These are phyloP conservation scores for Selenicereus undatus DNA, from an alignment of 148 eudicot species.

Conservation along the genomic window DNA sequence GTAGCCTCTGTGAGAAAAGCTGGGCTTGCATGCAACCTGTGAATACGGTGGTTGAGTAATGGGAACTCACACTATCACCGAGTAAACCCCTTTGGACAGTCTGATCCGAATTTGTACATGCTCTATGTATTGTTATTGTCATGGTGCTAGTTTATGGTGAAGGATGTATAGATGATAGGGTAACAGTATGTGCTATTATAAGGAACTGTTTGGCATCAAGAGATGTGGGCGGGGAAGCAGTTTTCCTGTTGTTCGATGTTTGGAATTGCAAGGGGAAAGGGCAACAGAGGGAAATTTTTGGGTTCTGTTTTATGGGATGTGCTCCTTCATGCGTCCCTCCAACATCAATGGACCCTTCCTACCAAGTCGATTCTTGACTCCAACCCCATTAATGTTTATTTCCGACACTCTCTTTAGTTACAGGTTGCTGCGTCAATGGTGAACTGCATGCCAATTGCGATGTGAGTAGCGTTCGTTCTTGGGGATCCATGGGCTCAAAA, in stretches of 20 bases:
- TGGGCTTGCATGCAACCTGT: conserved; percentile 70
- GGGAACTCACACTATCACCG: not conserved
- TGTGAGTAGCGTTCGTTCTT: no score
- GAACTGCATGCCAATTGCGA: no score
- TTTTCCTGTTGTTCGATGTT: no score
- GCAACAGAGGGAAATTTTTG: not conserved
- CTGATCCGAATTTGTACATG: conserved; percentile 34
- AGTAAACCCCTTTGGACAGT: not conserved
- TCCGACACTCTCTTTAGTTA: no score
- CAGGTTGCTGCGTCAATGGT: no score
- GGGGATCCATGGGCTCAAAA: no score
- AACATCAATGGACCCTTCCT: not conserved
- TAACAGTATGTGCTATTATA: not conserved
- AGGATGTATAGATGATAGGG: conserved; percentile 19
- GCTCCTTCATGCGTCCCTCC: not conserved
- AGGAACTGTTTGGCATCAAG: not conserved
- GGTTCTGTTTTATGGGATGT: not conserved
- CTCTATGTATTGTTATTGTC: conserved; percentile 18
- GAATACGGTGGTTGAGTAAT: conserved; percentile 25
- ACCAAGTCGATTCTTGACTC: not conserved
- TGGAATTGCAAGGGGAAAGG: not conserved
- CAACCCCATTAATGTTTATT: no score
- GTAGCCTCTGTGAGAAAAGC: conserved; percentile 59
- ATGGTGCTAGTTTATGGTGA: conserved; percentile 12
- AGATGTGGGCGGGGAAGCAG: no score